These are phyloP conservation scores for Pseudogymnoascus sp. DNA, from an alignment of 2,329 filamentous ascomycete genomes.

Conservation along the genomic window DNA sequence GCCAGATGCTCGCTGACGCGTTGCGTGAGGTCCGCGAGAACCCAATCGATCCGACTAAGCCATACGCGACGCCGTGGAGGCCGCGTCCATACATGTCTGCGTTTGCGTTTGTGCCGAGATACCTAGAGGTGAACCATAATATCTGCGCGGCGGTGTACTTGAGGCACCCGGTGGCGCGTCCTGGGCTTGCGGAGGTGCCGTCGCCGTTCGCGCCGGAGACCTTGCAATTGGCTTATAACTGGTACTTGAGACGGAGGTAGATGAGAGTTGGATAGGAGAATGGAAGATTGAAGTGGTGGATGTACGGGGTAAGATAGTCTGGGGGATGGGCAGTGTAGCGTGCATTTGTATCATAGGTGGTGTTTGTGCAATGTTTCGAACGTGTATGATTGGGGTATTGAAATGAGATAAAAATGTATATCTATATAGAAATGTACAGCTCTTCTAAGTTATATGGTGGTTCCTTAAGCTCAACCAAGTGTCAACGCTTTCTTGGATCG, in stretches of 20 bases:
- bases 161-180: constrained; percentile 82
- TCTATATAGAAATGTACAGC: constrained; percentile 7
- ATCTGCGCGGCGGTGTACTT: constrained; percentile 94
- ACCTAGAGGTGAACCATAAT: constrained; percentile 96
- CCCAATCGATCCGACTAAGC: constrained; percentile 66
- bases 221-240: constrained; percentile 82
- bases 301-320: constrained; percentile 2
- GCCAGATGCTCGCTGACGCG: constrained; percentile 13
- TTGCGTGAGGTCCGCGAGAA: constrained; percentile 52
- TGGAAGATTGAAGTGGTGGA: not conserved
- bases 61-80: constrained; percentile 85
- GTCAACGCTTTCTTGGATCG: not conserved
- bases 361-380: constrained; percentile 7
- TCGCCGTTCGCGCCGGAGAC: constrained; percentile 66
- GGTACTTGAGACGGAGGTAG: constrained; percentile 60
- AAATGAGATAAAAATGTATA: constrained; percentile 9
- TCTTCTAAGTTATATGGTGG: not conserved
- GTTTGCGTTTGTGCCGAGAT: constrained; percentile 90
- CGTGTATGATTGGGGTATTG: constrained; percentile 5
- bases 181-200: constrained; percentile 72
- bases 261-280: constrained; percentile 9
- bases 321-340: not conserved
- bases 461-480: not conserved
- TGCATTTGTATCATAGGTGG: constrained; percentile 10
- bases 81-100: constrained; percentile 81